These are phyloP conservation scores for Xanthoparmelia taractica DNA, from an alignment of 495 filamentous ascomycete species.

Conservation along the genomic window DNA sequence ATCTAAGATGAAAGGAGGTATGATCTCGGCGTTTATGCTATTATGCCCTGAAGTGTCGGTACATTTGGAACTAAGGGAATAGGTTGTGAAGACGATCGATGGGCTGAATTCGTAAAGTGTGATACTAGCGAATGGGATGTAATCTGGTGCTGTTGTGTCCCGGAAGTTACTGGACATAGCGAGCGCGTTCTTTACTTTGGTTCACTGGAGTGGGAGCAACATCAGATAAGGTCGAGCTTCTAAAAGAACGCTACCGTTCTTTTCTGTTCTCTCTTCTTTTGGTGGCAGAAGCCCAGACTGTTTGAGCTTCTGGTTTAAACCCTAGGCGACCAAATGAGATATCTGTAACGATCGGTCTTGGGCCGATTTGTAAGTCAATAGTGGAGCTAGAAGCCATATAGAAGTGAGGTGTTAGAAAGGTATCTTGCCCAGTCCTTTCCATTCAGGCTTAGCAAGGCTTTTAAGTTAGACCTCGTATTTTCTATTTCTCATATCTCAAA, in stretches of 20 bases:
- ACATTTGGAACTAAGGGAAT: neutral
- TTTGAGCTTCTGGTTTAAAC: neutral
- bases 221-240: no score
- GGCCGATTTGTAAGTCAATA: no score
- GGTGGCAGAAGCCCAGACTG: neutral
- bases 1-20: neutral
- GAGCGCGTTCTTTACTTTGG: neutral
- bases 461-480: no score
- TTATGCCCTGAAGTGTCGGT: neutral
- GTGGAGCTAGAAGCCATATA: no score
- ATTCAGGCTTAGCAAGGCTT: no score
- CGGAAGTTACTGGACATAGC: neutral
- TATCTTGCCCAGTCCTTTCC: no score
- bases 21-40: neutral
- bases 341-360: no score
- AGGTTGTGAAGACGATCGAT: neutral
- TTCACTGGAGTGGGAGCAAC: neutral
- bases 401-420: no score
- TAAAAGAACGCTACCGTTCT: no score
- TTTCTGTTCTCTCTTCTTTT: no score
- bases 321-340: no score
- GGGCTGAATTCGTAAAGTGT: neutral
- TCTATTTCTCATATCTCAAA: no score
- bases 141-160: neutral
- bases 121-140: neutral